Evolutionary conservation across 352 stramenopile species (phyloP), one percentile per base, ranked within the genome.

Genomic region (Phytophthora ramorum): DNA sequence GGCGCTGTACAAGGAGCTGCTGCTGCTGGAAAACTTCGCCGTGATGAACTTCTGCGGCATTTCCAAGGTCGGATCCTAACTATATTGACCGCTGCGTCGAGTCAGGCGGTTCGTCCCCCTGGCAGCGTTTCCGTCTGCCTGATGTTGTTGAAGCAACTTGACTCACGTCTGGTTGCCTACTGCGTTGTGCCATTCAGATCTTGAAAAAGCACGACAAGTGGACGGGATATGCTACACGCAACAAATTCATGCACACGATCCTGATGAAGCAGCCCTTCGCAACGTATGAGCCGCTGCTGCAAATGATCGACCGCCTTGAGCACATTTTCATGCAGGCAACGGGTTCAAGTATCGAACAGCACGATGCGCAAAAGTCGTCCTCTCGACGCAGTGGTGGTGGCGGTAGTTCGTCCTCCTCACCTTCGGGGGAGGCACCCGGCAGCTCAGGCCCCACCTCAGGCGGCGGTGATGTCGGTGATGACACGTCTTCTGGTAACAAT

Each of bases 151-250:
- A 2, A 56, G 16, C 13, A 43, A 19, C 41, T 8, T 22, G n/a
- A 26, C 55, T 67, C 13, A 64, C 40, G 28, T 40, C 2, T 46
- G 17, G 17, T 53, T 46, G 66, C 19, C 14, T 41, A 58, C n/a
- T 49, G 20, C 26, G 20, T 58, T 47, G 14, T 58, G 10, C 12
- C 7, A 12, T 34, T 34, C 34, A 90, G 86, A 96, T 96, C 54
- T 74, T 96, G 32, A 96, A 96, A 52, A 96, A 96, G 62, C 89
- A 96, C 62, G 89, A 96, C 78, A 95, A 95, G 65, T 96, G 89
- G 89, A 96, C 89, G n/a, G 89, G 89, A 45, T 96, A 96, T 59
- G 86, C 87, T n/a, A 96, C 89, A 26, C 87, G 89, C 26, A 89
- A 92, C 69, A 96, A 96, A 72, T 96, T 95, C 54, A 94, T 96